These are phyloP conservation scores for Fusarium sororula DNA, from an alignment of 2,329 filamentous ascomycete genomes.

Conservation along the genomic window DNA sequence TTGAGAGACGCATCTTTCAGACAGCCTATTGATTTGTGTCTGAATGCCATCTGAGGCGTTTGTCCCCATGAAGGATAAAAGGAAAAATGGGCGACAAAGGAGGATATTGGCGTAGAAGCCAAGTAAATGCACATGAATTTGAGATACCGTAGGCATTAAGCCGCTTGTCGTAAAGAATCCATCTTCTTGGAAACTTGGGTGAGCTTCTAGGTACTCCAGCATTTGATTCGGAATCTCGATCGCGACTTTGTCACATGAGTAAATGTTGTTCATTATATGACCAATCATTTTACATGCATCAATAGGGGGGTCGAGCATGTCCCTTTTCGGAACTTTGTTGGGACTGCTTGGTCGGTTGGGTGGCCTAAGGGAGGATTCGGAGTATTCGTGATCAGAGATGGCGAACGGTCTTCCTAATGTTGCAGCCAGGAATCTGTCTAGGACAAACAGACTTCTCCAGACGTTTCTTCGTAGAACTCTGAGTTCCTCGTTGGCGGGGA, in stretches of 20 bases:
- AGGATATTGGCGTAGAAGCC: conserved; percentile 71
- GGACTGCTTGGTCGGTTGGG: conserved; percentile 42
- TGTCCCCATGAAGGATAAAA: conserved; percentile 62
- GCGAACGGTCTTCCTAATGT: conserved; percentile 69
- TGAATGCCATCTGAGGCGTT: neutral
- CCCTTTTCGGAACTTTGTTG: neutral
- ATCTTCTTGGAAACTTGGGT: conserved; percentile 58
- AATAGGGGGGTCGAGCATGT: conserved; percentile 63
- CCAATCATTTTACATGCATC: conserved; percentile 67
- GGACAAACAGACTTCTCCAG: conserved; percentile 71
- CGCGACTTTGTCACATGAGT: conserved; percentile 67
- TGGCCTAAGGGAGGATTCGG: conserved; percentile 54
- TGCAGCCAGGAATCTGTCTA: conserved; percentile 71
- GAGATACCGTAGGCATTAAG: conserved; percentile 60
- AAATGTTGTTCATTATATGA: conserved; percentile 66
- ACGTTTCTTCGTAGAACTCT: conserved; percentile 61
- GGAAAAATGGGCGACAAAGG: conserved; percentile 71
- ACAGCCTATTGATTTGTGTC: conserved; percentile 55
- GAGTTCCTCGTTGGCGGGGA: conserved; percentile 51
- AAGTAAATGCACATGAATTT: conserved; percentile 70
- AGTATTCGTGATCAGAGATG: conserved; percentile 71
- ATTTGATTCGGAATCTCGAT: conserved; percentile 66
- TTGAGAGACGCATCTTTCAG: conserved; percentile 49
- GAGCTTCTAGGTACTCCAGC: conserved; percentile 52
- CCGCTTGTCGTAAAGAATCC: neutral